These are phyloP conservation scores for Podila verticillata DNA, from an alignment of 192 early-diverging fungal species.

Conservation along the genomic window DNA sequence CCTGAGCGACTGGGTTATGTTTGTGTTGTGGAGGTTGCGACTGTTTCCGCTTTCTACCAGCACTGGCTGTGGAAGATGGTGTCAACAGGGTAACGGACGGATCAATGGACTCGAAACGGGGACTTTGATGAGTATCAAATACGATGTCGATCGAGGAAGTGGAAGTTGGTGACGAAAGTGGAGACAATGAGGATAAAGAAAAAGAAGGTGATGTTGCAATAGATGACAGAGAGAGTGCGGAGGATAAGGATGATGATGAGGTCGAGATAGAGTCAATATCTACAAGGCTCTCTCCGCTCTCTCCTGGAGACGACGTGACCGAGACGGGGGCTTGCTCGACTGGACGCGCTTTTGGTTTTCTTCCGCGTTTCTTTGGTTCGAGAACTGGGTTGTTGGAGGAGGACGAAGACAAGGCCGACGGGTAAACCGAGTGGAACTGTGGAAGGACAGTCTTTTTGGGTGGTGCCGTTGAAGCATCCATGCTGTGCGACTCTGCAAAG, in stretches of 20 bases:
- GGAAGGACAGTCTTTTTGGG: constrained; percentile 4
- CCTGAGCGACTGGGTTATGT: not conserved
- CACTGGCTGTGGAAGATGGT: not conserved
- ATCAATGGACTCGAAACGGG: too few species aligned
- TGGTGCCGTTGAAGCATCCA: not conserved
- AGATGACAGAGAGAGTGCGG: not conserved
- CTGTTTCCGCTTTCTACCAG: not conserved
- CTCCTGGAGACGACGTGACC: not conserved
- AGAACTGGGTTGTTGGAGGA: not conserved
- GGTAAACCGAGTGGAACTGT: constrained; percentile 2
- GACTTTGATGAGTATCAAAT: too few species aligned
- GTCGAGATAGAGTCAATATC: not conserved
- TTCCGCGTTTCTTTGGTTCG: constrained; percentile 6
- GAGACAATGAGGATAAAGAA: not conserved
- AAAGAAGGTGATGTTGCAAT: not conserved
- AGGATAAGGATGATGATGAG: not conserved
- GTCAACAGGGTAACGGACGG: too few species aligned
- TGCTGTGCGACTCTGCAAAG: not conserved
- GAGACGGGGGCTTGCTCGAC: not conserved
- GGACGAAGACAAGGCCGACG: not conserved
- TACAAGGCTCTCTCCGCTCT: not conserved
- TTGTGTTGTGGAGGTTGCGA: not conserved
- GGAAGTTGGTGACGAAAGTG: not conserved
- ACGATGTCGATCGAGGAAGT: not conserved
- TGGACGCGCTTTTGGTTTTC: constrained; percentile 18